phyloP scores from a whole-genome alignment of 2,329 filamentous ascomycete genomes.

The Pseudomassariella vexata region DNA sequence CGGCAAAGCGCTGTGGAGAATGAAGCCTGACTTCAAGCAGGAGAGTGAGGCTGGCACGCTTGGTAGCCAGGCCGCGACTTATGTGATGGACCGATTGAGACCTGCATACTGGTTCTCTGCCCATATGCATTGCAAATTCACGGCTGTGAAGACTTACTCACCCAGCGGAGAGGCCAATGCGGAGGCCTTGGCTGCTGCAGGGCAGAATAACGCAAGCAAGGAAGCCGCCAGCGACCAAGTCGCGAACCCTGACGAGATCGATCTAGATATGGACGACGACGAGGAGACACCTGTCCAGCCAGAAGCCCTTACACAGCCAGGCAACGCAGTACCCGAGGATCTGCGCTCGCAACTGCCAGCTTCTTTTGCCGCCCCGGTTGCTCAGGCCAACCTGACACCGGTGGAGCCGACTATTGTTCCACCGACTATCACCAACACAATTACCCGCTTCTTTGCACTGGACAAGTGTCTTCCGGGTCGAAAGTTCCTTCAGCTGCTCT shows the following conservation, averaged over 20 bases:
- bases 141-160: conserved; percentile 58
- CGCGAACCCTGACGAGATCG: conserved; percentile 63
- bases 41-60: conserved; percentile 73
- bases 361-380: conserved; percentile 54
- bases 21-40: conserved; percentile 67
- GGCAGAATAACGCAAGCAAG: too few species aligned
- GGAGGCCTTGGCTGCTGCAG: conserved; percentile 15
- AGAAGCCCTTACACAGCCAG: too few species aligned
- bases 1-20: conserved; percentile 57
- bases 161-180: conserved; percentile 4
- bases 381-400: conserved; percentile 32
- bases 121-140: conserved; percentile 85
- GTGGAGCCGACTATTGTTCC: conserved; percentile 66
- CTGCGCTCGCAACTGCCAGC: conserved; percentile 71
- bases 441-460: conserved; percentile 79
- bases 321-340: conserved; percentile 48
- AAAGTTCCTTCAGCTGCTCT: conserved; percentile 75
- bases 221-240: conserved; percentile 6
- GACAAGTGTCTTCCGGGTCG: conserved; percentile 83
- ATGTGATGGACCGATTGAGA: conserved; percentile 74
- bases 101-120: conserved; percentile 90
- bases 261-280: conserved; percentile 57
- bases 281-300: conserved; percentile 9
- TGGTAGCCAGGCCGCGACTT: conserved; percentile 73
- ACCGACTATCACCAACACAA: conserved; percentile 66